Base-by-base conservation (phyloP, 1,139 yeast genomes). In the Geotrichum siamense region DNA sequence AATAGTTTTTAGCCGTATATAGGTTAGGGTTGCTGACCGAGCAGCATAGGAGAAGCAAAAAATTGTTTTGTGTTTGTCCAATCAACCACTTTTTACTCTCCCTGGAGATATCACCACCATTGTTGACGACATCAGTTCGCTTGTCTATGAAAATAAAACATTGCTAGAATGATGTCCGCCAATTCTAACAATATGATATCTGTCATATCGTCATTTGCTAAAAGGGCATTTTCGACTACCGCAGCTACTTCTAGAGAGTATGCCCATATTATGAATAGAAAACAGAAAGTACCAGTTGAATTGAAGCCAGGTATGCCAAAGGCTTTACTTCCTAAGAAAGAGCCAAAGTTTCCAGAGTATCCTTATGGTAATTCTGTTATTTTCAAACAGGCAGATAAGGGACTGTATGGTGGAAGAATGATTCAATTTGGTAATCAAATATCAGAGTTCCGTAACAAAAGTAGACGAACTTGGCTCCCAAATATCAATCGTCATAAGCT, bases 391-490 rank as follows among this genome's bases (percentile, higher is more conserved):
- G 80, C 89, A 55, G 85, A 89, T 62, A 69, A 82, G 47, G 97
- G 97, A 6, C 72, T 91, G 40, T 89, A 76, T 61, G 98, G 97
- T 20, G 97, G 96, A 15, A 76, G 82, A 48, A 84, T 82, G 60
- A 76, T 86, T 49, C 79, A 78, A 54, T 74, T 79, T 52, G 93
- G 95, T 52, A 77, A 85, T 64, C 76, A 78, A 48, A 75, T 89
- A 50, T 78, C 94, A 12, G 95, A 86, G 60, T 77, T 79, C 49
- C 75, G 75, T 53, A 83, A 82, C 64, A 84, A 82, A 63, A 76
- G 77, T 47, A 76, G 80, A 61, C 74, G 96, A 61, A 73, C 76
- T 31, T 91, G 93, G 78, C 68, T 72, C 55, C 96, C 96, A 33
- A 91, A 91, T 65, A 78, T 86, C 41, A 79, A 82, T 45, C 74